These are phyloP conservation scores for Ascochyta pisi DNA, from an alignment of 2,329 filamentous ascomycete species.

Conservation along the genomic window DNA sequence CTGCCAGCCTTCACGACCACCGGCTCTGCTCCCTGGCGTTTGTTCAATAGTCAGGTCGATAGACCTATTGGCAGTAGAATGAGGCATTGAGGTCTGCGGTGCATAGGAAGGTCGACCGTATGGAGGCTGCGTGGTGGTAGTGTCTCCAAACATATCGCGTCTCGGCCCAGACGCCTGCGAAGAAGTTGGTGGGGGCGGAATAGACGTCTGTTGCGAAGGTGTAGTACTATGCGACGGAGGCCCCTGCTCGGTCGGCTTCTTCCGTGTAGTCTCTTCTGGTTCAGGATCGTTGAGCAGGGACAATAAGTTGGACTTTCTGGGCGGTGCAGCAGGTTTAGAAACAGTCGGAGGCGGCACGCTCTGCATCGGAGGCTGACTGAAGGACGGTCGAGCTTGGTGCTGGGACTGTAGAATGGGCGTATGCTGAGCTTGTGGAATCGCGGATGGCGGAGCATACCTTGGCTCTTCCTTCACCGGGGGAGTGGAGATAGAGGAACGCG, in stretches of 20 bases:
- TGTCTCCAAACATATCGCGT: conserved; percentile 36
- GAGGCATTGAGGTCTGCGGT: conserved; percentile 33
- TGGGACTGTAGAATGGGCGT: conserved; percentile 30
- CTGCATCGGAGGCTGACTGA: conserved; percentile 28
- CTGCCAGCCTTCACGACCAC: conserved; percentile 41
- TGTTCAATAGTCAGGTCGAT: conserved; percentile 45
- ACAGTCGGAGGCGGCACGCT: conserved; percentile 24
- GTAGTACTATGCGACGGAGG: conserved; percentile 45
- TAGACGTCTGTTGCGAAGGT: conserved; percentile 42
- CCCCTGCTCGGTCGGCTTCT: conserved; percentile 43
- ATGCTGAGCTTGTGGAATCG: conserved; percentile 27
- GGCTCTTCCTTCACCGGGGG: conserved; percentile 47
- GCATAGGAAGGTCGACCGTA: conserved; percentile 38
- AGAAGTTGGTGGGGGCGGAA: conserved; percentile 41
- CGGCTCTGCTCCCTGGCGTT: conserved; percentile 23
- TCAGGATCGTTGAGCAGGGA: conserved; percentile 49
- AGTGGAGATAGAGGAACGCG: conserved; percentile 35
- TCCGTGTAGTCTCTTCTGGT: conserved; percentile 44
- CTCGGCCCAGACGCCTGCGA: conserved; percentile 34
- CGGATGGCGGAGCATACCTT: conserved; percentile 34
- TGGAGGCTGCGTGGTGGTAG: conserved; percentile 30
- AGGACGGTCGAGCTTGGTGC: conserved; percentile 30
- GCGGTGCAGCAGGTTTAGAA: conserved; percentile 40
- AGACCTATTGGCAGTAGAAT: conserved; percentile 31
- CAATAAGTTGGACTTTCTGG: conserved; percentile 48